phyloP scores from a whole-genome alignment of 495 filamentous ascomycete species.

The Aspergillus asperescens region DNA sequence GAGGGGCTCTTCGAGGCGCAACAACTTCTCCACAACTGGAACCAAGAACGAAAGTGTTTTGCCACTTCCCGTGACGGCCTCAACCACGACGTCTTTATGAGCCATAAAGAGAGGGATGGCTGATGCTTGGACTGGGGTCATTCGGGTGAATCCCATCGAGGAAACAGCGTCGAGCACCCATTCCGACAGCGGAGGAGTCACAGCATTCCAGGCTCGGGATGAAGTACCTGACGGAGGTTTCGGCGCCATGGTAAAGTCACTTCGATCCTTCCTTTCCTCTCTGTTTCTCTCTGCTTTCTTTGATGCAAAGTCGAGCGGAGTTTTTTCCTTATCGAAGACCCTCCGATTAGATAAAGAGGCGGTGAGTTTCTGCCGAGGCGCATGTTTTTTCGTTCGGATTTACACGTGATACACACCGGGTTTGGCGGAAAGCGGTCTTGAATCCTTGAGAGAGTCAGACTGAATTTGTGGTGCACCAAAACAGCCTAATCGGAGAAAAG shows the following conservation, averaged over 20 bases:
- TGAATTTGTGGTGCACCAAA: background rate
- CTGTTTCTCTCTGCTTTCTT: background rate
- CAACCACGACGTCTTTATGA: conserved; percentile 95
- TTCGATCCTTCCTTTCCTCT: background rate
- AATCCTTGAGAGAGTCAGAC: no score
- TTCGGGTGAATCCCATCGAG: conserved; percentile 77
- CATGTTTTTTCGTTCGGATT: background rate
- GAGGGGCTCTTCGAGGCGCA: conserved; percentile 67
- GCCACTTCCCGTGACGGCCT: conserved; percentile 92
- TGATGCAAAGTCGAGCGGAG: background rate
- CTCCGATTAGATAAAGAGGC: conserved; percentile 25
- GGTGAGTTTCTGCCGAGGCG: conserved; percentile 20
- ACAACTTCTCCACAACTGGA: conserved; percentile 77
- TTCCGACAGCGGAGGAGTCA: conserved; percentile 74
- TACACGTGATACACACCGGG: conserved; percentile 12
- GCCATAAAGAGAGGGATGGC: conserved; percentile 85
- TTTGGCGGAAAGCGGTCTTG: conserved; percentile 11
- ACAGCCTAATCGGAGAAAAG: background rate
- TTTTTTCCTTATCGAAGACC: conserved; percentile 9
- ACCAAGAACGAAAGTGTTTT: conserved; percentile 92
- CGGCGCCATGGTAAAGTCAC: conserved; percentile 29
- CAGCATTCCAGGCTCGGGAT: conserved; percentile 68
- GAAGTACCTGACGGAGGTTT: conserved; percentile 34
- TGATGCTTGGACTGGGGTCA: conserved; percentile 94
- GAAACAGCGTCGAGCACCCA: conserved; percentile 84